A percentile compares a stretch with the other conserved stretches of the same genome.
Evolutionary conservation across 495 filamentous ascomycete species (phyloP).

Genomic region (Amniculicola lignicola): DNA sequence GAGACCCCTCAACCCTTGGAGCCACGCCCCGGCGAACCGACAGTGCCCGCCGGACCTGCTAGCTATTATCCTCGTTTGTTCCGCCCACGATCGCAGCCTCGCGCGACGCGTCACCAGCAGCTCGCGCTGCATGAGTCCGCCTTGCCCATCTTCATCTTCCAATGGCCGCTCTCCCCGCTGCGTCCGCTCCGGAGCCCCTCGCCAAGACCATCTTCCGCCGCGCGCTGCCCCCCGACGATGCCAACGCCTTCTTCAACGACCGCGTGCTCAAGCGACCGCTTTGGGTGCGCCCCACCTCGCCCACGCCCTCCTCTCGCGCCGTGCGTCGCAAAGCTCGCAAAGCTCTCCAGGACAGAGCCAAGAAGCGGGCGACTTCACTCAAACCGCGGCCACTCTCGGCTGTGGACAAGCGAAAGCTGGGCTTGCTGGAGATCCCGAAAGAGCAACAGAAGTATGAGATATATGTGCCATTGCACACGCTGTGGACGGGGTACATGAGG

Average conservation of each 20-base stretch:
- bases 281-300: conserved; percentile 68
- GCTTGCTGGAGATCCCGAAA: conserved; percentile 70
- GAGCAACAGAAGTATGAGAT: conserved; percentile 67
- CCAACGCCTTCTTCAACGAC: conserved; percentile 68
- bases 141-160: too few species aligned
- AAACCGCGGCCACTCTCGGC: conserved; percentile 74
- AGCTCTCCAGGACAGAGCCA: conserved; percentile 54
- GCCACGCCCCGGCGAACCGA: too few species aligned
- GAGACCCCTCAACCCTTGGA: too few species aligned
- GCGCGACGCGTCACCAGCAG: too few species aligned
- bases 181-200: too few species aligned
- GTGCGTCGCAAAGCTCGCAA: conserved; percentile 56
- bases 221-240: conserved; percentile 69
- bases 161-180: too few species aligned
- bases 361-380: conserved; percentile 51
- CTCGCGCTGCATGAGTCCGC: too few species aligned
- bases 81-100: too few species aligned
- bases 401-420: conserved; percentile 66
- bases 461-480: conserved; percentile 68
- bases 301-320: conserved; percentile 41
- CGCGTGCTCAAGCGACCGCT: conserved; percentile 82
- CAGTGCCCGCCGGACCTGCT: too few species aligned
- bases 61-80: too few species aligned
- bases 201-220: conserved; percentile 66
- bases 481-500: conserved; percentile 83